Conservation (phyloP, 495 filamentous ascomycete species). For the Aspergillus hancockii region DNA sequence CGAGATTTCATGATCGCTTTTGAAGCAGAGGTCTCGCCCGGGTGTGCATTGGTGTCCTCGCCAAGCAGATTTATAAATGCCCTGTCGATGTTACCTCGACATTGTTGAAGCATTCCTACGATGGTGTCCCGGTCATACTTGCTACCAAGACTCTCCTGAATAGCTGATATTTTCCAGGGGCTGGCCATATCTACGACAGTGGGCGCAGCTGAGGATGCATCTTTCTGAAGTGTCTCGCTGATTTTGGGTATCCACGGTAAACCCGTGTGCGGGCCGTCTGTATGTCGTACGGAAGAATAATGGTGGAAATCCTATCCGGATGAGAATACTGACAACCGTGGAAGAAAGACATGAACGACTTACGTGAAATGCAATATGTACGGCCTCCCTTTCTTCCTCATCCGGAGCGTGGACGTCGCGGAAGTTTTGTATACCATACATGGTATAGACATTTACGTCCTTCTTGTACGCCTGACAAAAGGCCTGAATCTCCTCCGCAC, state of each 20-base stretch:
- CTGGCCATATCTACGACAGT: constrained; percentile 29
- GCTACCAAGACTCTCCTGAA: constrained; percentile 58
- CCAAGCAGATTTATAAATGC: constrained; percentile 61
- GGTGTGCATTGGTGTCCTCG: constrained; percentile 37
- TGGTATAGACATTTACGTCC: constrained; percentile 66
- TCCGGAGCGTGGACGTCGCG: constrained; percentile 48
- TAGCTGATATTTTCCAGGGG: constrained; percentile 64
- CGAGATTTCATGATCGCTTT: constrained; percentile 37
- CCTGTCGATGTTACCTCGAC: constrained; percentile 59
- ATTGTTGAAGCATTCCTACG: constrained; percentile 57
- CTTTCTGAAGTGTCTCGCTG: constrained; percentile 21
- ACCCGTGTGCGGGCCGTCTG: constrained; percentile 60
- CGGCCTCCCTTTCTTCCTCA: constrained; percentile 41
- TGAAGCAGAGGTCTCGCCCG: constrained; percentile 26
- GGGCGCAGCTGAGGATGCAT: constrained; percentile 4
- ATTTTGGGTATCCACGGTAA: constrained; percentile 43
- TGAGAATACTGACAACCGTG: constrained; percentile 3
- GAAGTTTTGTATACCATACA: constrained; percentile 43
- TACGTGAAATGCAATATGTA: constrained; percentile 75
- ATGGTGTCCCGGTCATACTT: constrained; percentile 55
- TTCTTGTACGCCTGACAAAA: constrained; percentile 63
- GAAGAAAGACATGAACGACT: constrained; percentile 26
- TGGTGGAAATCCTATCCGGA: constrained; percentile 59
- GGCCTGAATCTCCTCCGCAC: constrained; percentile 71
- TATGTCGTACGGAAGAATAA: constrained; percentile 70